A percentile compares a stretch with the other conserved stretches of the same genome.
These are phyloP conservation scores for Colletotrichum tofieldiae DNA, from an alignment of 2,329 filamentous ascomycete genomes.

Conservation along the genomic window DNA sequence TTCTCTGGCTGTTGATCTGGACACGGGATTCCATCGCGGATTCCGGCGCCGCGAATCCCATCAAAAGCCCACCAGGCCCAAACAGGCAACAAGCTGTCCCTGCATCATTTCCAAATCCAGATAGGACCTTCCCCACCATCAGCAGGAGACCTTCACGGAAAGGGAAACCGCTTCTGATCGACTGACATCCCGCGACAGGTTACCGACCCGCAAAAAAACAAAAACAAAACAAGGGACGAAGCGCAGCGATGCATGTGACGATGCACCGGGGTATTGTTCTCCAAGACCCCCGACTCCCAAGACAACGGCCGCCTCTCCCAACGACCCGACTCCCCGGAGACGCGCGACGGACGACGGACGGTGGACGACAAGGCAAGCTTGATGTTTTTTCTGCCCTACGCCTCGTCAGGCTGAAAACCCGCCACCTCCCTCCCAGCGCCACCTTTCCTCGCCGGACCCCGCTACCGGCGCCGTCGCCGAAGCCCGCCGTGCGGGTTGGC, in stretches of 20 bases:
- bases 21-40: slow-evolving; percentile 9
- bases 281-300: not conserved
- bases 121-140: slow-evolving; percentile 25
- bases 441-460: slow-evolving; percentile 14
- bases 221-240: not conserved
- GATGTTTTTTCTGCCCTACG: not conserved
- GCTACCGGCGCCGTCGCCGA: slow-evolving; percentile 5
- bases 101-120: slow-evolving; percentile 37
- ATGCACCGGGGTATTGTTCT: not conserved
- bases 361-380: not conserved
- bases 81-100: slow-evolving; percentile 42
- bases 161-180: slow-evolving; percentile 2
- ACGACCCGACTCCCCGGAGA: not conserved
- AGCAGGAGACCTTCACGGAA: slow-evolving; percentile 12
- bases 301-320: not conserved
- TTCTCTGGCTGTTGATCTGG: not conserved
- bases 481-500: slow-evolving; percentile 21
- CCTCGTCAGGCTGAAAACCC: not conserved
- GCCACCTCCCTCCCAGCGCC: not conserved
- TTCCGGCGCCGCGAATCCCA: not conserved
- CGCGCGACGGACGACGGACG: not conserved
- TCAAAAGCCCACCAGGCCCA: slow-evolving; percentile 20
- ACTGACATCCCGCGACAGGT: not conserved
- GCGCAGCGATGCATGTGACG: not conserved
- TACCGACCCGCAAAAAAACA: slow-evolving; percentile 16